Conservation (phyloP, 257 asterid genomes). For the Orobanche coerulescens region DNA sequence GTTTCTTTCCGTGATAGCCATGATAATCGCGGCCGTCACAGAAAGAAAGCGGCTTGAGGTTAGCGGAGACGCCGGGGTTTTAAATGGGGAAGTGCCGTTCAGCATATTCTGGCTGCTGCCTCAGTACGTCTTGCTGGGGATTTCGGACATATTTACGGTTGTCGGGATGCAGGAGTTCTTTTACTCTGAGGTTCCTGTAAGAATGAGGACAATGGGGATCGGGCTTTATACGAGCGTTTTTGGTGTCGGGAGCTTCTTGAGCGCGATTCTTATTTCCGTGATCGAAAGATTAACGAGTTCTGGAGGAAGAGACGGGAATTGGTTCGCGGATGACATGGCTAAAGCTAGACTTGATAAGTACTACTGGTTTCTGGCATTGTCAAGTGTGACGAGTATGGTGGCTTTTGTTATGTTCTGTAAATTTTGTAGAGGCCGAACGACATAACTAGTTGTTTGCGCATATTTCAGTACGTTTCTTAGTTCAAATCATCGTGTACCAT, state of each 20-base stretch:
- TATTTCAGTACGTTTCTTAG: no score
- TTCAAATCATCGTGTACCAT: no score
- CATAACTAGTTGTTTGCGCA: not conserved
- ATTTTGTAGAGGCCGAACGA: conserved; percentile 25
- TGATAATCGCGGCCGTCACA: conserved; percentile 68
- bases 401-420: conserved; percentile 45
- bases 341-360: conserved; percentile 65
- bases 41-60: conserved; percentile 48
- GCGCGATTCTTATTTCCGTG: conserved; percentile 52
- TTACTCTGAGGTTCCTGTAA: conserved; percentile 69
- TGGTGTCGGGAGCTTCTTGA: conserved; percentile 79
- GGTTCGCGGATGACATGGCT: conserved; percentile 75
- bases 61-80: not conserved
- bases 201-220: conserved; percentile 83
- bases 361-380: conserved; percentile 62
- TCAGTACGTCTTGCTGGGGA: conserved; percentile 71
- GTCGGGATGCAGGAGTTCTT: conserved; percentile 97
- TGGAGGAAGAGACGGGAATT: conserved; percentile 28
- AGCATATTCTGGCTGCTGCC: conserved; percentile 91
- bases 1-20: conserved; percentile 72
- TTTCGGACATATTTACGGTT: conserved; percentile 87
- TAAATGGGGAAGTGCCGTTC: conserved; percentile 30
- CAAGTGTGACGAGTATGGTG: conserved; percentile 41
- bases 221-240: conserved; percentile 86
- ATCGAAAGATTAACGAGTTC: conserved; percentile 53